These are phyloP conservation scores for Russula sp. DNA, from an alignment of 768 basidiomycete genomes.

Conservation along the genomic window DNA sequence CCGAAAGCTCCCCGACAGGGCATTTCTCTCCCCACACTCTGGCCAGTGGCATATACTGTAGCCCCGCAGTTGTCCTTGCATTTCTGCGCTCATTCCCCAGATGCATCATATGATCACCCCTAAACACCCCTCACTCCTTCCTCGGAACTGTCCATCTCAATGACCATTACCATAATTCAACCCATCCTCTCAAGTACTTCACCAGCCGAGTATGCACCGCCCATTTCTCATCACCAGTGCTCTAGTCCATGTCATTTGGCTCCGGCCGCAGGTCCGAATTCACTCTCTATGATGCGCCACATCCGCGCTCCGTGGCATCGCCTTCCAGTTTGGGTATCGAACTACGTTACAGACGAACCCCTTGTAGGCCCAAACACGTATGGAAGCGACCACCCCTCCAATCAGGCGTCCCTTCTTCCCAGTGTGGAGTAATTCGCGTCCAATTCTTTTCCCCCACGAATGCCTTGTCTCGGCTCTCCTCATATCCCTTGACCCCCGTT, in stretches of 20 bases:
- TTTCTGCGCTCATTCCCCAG: conserved; percentile 10
- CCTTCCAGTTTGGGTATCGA: conserved; percentile 2
- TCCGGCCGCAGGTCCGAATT: conserved; percentile 2
- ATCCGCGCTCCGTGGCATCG: neutral
- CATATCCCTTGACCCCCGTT: neutral
- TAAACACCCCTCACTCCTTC: neutral
- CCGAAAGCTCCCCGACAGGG: neutral
- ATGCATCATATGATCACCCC: conserved; percentile 13
- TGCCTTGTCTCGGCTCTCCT: neutral
- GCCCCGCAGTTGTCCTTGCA: neutral
- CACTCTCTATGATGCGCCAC: neutral
- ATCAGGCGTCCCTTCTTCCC: neutral
- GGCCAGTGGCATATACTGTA: neutral
- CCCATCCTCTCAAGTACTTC: neutral
- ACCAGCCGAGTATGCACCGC: neutral
- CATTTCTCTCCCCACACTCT: neutral
- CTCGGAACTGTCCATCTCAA: neutral
- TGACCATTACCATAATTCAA: neutral
- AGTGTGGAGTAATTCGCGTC: neutral
- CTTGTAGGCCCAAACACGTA: neutral
- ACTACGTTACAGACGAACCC: neutral
- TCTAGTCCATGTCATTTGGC: neutral
- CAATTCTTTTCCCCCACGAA: neutral
- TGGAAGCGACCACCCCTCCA: neutral
- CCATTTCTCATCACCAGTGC: neutral